Percentiles rank a stretch among this genome's conserved stretches.
Conservation (phyloP, 2,329 filamentous ascomycete species). For the Bipolaris zeicola region DNA sequence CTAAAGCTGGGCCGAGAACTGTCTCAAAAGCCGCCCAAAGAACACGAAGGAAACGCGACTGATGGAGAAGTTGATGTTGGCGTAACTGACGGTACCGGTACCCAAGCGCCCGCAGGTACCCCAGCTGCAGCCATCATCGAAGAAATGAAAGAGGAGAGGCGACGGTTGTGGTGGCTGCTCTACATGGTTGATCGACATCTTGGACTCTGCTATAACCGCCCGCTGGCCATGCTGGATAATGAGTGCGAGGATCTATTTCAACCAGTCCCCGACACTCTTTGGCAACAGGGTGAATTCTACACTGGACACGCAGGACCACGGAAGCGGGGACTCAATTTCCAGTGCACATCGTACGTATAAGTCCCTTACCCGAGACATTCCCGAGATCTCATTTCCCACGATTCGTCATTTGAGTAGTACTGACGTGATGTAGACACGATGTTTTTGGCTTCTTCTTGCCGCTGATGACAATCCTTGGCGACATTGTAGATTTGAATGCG, state of each 20-base stretch:
- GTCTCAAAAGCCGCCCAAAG: constrained; percentile 60
- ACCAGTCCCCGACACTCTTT: constrained; percentile 82
- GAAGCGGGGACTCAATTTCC: constrained; percentile 71
- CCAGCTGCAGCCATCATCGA: constrained; percentile 46
- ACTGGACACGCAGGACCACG: constrained; percentile 50
- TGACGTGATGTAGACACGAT: constrained; percentile 60
- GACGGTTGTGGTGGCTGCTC: constrained; percentile 90
- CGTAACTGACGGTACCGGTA: constrained; percentile 36
- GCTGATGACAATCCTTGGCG: constrained; percentile 89
- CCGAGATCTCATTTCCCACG: not conserved
- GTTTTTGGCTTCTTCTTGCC: constrained; percentile 93
- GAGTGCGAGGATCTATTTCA: constrained; percentile 84
- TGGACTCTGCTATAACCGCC: constrained; percentile 88
- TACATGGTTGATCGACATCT: constrained; percentile 86
- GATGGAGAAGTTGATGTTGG: constrained; percentile 47
- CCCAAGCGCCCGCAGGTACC: constrained; percentile 33
- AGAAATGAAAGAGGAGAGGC: constrained; percentile 75
- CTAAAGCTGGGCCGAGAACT: constrained; percentile 86
- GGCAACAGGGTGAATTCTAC: constrained; percentile 82
- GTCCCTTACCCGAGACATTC: not conserved
- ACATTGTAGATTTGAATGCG: constrained; percentile 89
- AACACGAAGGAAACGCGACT: constrained; percentile 39
- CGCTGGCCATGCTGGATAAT: constrained; percentile 78
- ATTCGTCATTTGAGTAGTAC: not conserved
- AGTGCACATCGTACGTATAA: constrained; percentile 67